A percentile compares a stretch with the other conserved stretches of the same genome.
phyloP scores from a whole-genome alignment of 352 stramenopile species.

The Globisporangium alternatum region DNA sequence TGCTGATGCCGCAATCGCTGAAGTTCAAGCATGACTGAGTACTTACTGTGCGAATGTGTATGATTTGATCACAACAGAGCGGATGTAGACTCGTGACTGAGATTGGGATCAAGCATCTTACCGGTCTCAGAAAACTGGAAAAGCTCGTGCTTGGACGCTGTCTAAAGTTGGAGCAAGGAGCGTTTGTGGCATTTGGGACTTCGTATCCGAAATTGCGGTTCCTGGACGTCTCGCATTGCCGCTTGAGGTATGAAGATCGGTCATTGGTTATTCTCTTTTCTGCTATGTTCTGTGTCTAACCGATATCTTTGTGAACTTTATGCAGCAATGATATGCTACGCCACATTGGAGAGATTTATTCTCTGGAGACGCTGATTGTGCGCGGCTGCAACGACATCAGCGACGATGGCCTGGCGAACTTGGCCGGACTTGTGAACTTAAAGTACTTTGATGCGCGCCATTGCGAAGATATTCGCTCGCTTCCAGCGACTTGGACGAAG shows the following conservation, averaged over 20 bases:
- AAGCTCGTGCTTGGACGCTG: slow-evolving; percentile 58
- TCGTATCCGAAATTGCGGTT: slow-evolving; percentile 37
- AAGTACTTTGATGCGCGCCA: slow-evolving; percentile 72
- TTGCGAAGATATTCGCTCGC: slow-evolving; percentile 50
- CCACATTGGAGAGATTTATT: slow-evolving; percentile 31
- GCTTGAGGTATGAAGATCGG: slow-evolving; percentile 30
- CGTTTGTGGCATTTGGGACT: slow-evolving; percentile 38
- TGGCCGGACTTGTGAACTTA: slow-evolving; percentile 31
- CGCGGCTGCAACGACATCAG: slow-evolving; percentile 39
- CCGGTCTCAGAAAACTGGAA: slow-evolving; percentile 40
- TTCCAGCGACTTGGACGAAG: slow-evolving; percentile 50
- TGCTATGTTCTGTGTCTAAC: slow-evolving; percentile 4
- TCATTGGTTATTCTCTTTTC: neutral
- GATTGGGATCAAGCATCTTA: slow-evolving; percentile 46
- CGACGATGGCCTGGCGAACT: slow-evolving; percentile 29
- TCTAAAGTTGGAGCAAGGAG: slow-evolving; percentile 42
- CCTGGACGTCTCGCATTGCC: slow-evolving; percentile 58
- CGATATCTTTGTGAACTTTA: neutral
- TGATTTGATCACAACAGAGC: slow-evolving; percentile 23
- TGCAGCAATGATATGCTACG: slow-evolving; percentile 30
- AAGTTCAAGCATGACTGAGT: neutral
- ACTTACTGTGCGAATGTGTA: neutral
- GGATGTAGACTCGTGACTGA: slow-evolving; percentile 55
- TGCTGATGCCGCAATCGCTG: neutral
- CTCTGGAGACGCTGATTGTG: slow-evolving; percentile 40